Base-by-base conservation (phyloP, 441 rosid genomes). In the Francoa sonchifolia region DNA sequence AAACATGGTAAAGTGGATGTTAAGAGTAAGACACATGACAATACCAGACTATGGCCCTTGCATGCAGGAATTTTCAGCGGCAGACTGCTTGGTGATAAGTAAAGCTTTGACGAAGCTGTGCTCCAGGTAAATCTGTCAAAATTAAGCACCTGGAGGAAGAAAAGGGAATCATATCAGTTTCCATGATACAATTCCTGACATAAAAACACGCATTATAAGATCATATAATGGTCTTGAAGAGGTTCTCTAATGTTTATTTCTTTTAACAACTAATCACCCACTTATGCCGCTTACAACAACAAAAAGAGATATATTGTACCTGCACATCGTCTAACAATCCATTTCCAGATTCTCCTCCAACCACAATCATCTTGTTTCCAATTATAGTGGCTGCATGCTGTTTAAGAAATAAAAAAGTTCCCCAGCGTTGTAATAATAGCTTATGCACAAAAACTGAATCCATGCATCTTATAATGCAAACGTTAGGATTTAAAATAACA, bases 31-130 rank as follows among this genome's bases (percentile, higher is more conserved):
- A 15, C 13, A 44, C 18, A 41, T 14, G 58, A 47, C 12, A 36
- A 30, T 79, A 90, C 99, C 95, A 90, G 68, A 67, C 86, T 52
- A 48, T 86, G 99, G 67, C 99, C 99, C 64, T 63, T 87, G 94
- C 99, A 86, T 25, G 96, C 73, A 62, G 95, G 99, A 44, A 86
- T 90, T 69, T 82, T 86, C 22, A 90, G 57, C 12, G 99, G 95
- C 48, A 90, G 69, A 65, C 79, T 86, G 73, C 84, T 86, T 26
- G 95, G 96, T 20, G 99, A 86, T 68, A 82, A 59, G 72, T 74
- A 90, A 50, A 76, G 90, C 62, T 90, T 90, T 2, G 99, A 86
- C 55, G 96, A 76, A 32, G 76, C 82, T 2, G 67, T 50, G 25
- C 79, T 71, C 99, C 99, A 90, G 8, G 76, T 69, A 69, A 72